These are phyloP conservation scores for Antrodiella citrinella DNA, from an alignment of 768 basidiomycete species.

Conservation along the genomic window DNA sequence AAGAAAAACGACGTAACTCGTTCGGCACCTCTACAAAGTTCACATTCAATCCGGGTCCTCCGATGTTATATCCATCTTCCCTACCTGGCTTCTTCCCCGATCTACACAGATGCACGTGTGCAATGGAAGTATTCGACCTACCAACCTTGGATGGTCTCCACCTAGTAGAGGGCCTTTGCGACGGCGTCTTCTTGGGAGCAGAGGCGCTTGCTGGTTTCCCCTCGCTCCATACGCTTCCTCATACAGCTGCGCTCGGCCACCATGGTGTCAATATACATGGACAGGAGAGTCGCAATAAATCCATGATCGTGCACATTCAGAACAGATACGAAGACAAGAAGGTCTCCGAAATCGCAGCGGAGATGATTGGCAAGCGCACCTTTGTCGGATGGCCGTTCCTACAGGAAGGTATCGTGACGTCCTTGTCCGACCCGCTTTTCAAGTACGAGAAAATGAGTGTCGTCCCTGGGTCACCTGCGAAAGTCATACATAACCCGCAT, in stretches of 20 bases:
- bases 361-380: constrained; percentile 67
- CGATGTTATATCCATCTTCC: constrained; percentile 80
- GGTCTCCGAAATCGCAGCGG: constrained; percentile 63
- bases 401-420: constrained; percentile 82
- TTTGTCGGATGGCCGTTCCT: constrained; percentile 94
- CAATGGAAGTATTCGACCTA: constrained; percentile 77
- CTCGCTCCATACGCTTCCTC: constrained; percentile 82
- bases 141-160: constrained; percentile 84
- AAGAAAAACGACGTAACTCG: constrained; percentile 69
- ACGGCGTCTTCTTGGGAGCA: constrained; percentile 81
- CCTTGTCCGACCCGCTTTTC: constrained; percentile 81
- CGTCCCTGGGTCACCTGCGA: constrained; percentile 39
- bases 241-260: constrained; percentile 65
- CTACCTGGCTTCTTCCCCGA: constrained; percentile 93
- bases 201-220: constrained; percentile 94
- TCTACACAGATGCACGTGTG: constrained; percentile 70
- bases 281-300: constrained; percentile 83
- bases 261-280: constrained; percentile 95
- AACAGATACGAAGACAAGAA: constrained; percentile 64
- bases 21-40: constrained; percentile 81
- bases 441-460: constrained; percentile 69
- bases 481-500: constrained; percentile 69
- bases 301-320: constrained; percentile 82
- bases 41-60: constrained; percentile 52
- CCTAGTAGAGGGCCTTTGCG: constrained; percentile 77